phyloP scores from a whole-genome alignment of 2,329 filamentous ascomycete genomes.

The Fusarium albidum region DNA sequence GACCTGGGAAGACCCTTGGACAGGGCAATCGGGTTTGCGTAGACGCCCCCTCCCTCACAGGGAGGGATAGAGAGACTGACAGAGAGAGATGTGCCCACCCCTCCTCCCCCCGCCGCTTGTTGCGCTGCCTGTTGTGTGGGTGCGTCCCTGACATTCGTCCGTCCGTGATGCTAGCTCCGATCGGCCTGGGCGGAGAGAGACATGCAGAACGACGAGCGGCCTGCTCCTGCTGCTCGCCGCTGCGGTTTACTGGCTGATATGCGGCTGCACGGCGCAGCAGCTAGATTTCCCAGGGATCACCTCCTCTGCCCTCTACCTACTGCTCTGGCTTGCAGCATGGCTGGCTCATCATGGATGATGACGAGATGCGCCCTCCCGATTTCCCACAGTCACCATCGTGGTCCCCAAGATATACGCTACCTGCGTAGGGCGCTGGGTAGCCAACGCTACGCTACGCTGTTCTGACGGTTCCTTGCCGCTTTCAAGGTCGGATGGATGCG shows the following conservation, averaged over 20 bases:
- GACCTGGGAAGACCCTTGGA: slow-evolving; percentile 10
- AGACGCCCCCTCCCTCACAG: too few relatives aligned
- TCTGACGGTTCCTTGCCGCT: slow-evolving; percentile 22
- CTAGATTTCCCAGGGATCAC: slow-evolving; percentile 7
- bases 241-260: slow-evolving; percentile 7
- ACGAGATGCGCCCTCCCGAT: slow-evolving; percentile 24
- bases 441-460: slow-evolving; percentile 22
- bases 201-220: slow-evolving; percentile 20
- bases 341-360: slow-evolving; percentile 17
- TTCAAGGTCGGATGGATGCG: slow-evolving; percentile 9
- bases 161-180: slow-evolving; percentile 38
- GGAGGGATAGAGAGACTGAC: too few relatives aligned
- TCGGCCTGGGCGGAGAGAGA: slow-evolving; percentile 31
- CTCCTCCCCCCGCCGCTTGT: slow-evolving; percentile 16
- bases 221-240: background rate
- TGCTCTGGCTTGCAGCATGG: slow-evolving; percentile 14
- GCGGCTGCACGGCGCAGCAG: slow-evolving; percentile 16
- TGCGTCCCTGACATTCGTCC: slow-evolving; percentile 37
- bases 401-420: slow-evolving; percentile 14
- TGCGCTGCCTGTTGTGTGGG: slow-evolving; percentile 20
- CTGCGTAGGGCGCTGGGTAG: slow-evolving; percentile 25
- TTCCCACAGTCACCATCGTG: slow-evolving; percentile 8
- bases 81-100: slow-evolving; percentile 21
- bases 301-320: background rate
- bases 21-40: background rate